Evolutionary conservation across 2,329 filamentous ascomycete genomes (phyloP), one percentile per base, ranked within the genome.

Genomic region (Chrysoporthe cubensis): DNA sequence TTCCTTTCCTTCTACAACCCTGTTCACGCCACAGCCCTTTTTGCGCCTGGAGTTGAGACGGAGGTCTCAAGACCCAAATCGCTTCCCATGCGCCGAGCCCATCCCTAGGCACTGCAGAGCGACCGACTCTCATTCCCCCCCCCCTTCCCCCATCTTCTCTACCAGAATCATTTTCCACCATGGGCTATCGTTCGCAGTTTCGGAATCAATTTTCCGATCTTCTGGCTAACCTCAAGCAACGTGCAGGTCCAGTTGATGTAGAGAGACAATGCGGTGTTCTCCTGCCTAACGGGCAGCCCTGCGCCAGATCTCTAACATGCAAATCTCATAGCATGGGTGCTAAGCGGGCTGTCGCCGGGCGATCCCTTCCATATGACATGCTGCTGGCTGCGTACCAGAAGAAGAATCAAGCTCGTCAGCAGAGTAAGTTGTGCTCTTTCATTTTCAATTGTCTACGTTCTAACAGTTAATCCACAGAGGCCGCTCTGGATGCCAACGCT

Each of bases 391-490:
- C 91, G 8, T 96, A 96, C 75, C 92, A 96, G 78, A 97, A 98
- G 85, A 98, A 97, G 84, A 99, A 99, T 75, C 96, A 98, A 79
- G 96, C 96, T 32, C 97, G 97, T 76, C 93, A 97, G 81, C 96
- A 98, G 79, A 97, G 93, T 94, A 84, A 81, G 90, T 86, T 50
- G 68, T 16, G 9, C 44, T 42, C 46, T 7, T 8, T 4, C 8
- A 3, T n/a, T 2, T 52, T 4, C 21, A 4, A 34, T 1, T 48
- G 11, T 18, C 8, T 13, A 18, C 0, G 16, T 46, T 14, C 46
- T 68, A 3, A 67, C 52, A 46, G 54, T 13, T 65, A 73, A 52
- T 58, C 65, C 65, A 74, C 77, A 96, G 93, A 97, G 82, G 94
- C 94, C 46, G 94, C 94, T 48, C 91, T 99, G 72, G 94, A 98